Base-by-base conservation (phyloP, 305 asterid genomes). In the Ilex paraguariensis region DNA sequence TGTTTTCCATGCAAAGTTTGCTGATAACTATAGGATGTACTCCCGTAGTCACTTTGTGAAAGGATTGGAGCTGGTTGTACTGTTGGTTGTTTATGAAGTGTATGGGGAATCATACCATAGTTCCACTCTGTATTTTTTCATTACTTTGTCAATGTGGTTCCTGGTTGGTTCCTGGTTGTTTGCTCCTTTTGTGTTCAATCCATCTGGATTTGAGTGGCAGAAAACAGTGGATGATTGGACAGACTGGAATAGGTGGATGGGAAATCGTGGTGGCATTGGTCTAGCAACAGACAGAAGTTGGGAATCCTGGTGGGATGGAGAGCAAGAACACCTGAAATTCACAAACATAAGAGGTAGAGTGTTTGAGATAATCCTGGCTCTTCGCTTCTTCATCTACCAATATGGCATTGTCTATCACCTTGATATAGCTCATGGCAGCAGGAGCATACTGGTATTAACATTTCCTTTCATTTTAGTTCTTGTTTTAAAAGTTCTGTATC, bases 201-300 rank as follows among this genome's bases (percentile, higher is more conserved):
- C 99, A 40, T 86, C 98, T 21, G 98, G 98, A 58, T 92, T 90
- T 33, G 96, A 92, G 73, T 92, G 98, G 97, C 98, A 92, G 65
- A 94, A 90, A 64, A 94, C 96, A 0, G 99, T 94, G 59, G 99
- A 94, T 63, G 99, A 90, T 75, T 94, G 99, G 98, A 66, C 91
- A 9, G 97, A 94, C 56, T 93, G 99, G 99, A 86, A 88, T 54
- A 80, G 92, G 78, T 93, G 99, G 99, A 90, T 94, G 97, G 97
- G 99, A 30, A 90, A 94, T 71, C 86, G 99, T 31, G 99, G 99
- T n/a, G 99, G 99, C 16, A 94, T 94, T 61, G 97, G 96, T 44
- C 84, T 94, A 40, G 73, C 95, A n/a, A 76, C 81, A 0, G 97
- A 94, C 67, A 94, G 86, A 80, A 94, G 99, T 63, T 94, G 99